phyloP scores from a whole-genome alignment of 2,329 filamentous ascomycete species.

The Ophiostoma sp. region DNA sequence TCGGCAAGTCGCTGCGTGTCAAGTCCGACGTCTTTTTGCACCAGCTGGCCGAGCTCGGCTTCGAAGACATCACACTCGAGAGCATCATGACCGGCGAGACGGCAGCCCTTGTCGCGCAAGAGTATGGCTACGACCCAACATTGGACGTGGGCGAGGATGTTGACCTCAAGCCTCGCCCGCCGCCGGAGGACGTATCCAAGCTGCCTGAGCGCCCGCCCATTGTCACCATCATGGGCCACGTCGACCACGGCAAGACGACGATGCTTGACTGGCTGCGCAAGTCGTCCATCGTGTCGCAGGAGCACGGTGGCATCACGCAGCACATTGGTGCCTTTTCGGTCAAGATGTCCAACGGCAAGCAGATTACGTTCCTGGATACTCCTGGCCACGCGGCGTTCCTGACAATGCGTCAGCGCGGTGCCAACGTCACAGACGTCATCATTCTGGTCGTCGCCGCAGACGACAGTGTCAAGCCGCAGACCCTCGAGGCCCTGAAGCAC shows the following conservation, averaged over 20 bases:
- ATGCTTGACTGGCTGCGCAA: conserved; percentile 90
- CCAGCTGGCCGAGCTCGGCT: conserved; percentile 79
- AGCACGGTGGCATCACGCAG: conserved; percentile 96
- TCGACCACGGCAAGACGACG: conserved; percentile 97
- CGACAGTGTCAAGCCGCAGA: conserved; percentile 96
- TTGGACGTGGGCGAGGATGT: conserved; percentile 60
- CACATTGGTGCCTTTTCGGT: conserved; percentile 98
- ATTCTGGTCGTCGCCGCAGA: conserved; percentile 93
- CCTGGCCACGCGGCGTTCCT: conserved; percentile 94
- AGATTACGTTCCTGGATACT: conserved; percentile 94
- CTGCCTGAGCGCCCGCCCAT: conserved; percentile 79
- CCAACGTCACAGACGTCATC: conserved; percentile 94
- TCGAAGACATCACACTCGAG: conserved; percentile 75
- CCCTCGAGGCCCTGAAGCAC: conserved; percentile 91
- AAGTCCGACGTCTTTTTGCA: conserved; percentile 63
- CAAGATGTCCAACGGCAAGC: conserved; percentile 74
- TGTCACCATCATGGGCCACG: conserved; percentile 98
- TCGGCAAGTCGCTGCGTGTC: conserved; percentile 70
- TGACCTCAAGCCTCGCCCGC: conserved; percentile 67
- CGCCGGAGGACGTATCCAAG: conserved; percentile 59
- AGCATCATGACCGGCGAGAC: conserved; percentile 88
- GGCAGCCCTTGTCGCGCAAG: conserved; percentile 80
- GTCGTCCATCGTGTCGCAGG: conserved; percentile 81
- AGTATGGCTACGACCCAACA: conserved; percentile 86
- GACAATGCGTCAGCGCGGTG: conserved; percentile 90